A percentile compares a stretch with the other conserved stretches of the same genome.
phyloP scores from a whole-genome alignment of 2,329 filamentous ascomycete genomes.

The Capronia epimyces region DNA sequence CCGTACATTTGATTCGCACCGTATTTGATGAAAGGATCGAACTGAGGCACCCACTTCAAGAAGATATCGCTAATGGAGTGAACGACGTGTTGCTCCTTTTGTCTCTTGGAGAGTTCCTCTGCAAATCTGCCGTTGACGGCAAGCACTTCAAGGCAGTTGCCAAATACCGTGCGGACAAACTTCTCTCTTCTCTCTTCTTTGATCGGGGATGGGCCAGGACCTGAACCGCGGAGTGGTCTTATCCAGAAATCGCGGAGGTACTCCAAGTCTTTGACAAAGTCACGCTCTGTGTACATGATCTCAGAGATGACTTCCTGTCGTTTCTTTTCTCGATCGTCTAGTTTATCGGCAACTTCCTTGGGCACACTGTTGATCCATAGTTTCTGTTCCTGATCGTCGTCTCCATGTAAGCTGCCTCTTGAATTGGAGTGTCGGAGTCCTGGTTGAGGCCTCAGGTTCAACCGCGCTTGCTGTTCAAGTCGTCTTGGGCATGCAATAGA shows the following conservation, averaged over 20 bases:
- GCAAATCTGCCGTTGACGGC: slow-evolving; percentile 84
- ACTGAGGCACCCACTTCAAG: slow-evolving; percentile 81
- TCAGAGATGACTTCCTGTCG: slow-evolving; percentile 97
- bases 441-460: slow-evolving; percentile 89
- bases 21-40: slow-evolving; percentile 93
- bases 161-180: slow-evolving; percentile 91
- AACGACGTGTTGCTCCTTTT: slow-evolving; percentile 86
- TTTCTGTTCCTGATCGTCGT: slow-evolving; percentile 91
- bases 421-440: slow-evolving; percentile 71
- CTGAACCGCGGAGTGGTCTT: slow-evolving; percentile 69
- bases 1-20: slow-evolving; percentile 92
- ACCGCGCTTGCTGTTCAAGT: slow-evolving; percentile 85
- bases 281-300: slow-evolving; percentile 95
- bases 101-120: slow-evolving; percentile 78
- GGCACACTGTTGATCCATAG: slow-evolving; percentile 98
- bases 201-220: slow-evolving; percentile 69
- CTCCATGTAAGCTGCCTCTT: slow-evolving; percentile 70
- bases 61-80: slow-evolving; percentile 90
- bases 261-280: slow-evolving; percentile 98
- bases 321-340: slow-evolving; percentile 90
- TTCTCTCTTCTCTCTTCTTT: slow-evolving; percentile 80
- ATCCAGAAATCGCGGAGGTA: slow-evolving; percentile 99
- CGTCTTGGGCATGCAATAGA: slow-evolving; percentile 93
- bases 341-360: slow-evolving; percentile 85
- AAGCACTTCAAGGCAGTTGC: slow-evolving; percentile 92